Conservation (phyloP, 805 yeast genomes). For the Sporopachydermia lactativora region DNA sequence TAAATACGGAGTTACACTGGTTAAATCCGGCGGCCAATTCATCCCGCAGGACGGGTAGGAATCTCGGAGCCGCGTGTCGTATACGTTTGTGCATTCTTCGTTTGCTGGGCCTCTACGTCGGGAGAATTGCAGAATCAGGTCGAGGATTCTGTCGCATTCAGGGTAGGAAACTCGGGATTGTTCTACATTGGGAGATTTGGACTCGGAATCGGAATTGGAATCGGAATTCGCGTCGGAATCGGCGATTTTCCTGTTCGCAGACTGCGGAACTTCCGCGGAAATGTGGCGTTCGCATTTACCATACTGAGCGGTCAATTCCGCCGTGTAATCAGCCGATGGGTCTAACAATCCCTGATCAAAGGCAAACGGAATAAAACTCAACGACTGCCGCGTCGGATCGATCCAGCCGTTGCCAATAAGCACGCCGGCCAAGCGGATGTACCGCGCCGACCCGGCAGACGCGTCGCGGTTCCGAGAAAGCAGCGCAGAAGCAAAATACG, state of each 20-base stretch:
- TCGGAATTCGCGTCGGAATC: too few species aligned
- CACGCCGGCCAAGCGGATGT: constrained; percentile 43
- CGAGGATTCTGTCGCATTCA: constrained; percentile 32
- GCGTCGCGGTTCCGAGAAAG: constrained; percentile 28
- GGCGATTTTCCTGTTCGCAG: too few species aligned
- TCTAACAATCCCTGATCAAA: constrained; percentile 41
- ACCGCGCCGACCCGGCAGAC: constrained; percentile 4
- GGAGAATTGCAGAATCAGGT: constrained; percentile 11
- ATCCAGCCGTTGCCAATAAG: constrained; percentile 92
- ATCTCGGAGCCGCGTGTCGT: constrained; percentile 62
- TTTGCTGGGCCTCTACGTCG: constrained; percentile 18
- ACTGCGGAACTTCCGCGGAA: constrained; percentile 11
- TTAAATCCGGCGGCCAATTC: constrained; percentile 75
- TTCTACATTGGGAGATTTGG: too few species aligned
- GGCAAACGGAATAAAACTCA: constrained; percentile 65
- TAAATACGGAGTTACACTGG: constrained; percentile 35
- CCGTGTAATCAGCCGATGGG: constrained; percentile 14
- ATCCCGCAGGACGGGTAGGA: constrained; percentile 77
- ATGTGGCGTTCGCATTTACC: constrained; percentile 10
- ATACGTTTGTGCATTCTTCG: constrained; percentile 63
- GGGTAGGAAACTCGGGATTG: constrained; percentile 16
- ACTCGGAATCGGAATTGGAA: constrained; percentile 2
- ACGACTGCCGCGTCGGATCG: constrained; percentile 73
- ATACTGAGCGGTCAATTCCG: constrained; percentile 10
- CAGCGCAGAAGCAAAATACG: constrained; percentile 63